A percentile compares a stretch with the other conserved stretches of the same genome.
These are phyloP conservation scores for Firmiana major DNA, from an alignment of 345 rosid genomes.

Conservation along the genomic window DNA sequence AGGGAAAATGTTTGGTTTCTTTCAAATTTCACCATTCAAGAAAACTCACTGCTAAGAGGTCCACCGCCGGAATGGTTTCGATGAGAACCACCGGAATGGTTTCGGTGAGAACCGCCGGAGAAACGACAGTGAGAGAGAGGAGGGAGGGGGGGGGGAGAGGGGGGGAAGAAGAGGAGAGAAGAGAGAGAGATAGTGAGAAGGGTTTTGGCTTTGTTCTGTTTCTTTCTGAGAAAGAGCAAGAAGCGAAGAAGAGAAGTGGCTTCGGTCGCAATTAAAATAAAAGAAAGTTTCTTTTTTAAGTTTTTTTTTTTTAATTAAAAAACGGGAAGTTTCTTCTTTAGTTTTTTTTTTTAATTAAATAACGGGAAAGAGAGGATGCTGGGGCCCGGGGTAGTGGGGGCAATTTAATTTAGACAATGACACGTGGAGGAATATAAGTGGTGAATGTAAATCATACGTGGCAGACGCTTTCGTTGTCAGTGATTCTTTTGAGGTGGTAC, in stretches of 20 bases:
- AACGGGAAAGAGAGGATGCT: constrained; percentile 21
- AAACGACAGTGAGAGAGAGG: not conserved
- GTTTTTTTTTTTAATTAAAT: not conserved
- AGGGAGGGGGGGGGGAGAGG: too few species aligned
- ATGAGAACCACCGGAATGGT: constrained; percentile 10
- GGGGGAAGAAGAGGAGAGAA: too few species aligned
- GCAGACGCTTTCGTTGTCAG: constrained; percentile 20
- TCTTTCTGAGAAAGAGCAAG: not conserved
- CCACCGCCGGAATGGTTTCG: constrained; percentile 11
- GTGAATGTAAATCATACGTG: constrained; percentile 19
- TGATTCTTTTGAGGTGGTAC: constrained; percentile 9
- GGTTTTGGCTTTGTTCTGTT: not conserved
- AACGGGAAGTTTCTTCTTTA: constrained; percentile 22
- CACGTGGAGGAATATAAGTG: constrained; percentile 20
- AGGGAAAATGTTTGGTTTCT: not conserved
- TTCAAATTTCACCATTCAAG: not conserved
- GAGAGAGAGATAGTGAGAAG: not conserved
- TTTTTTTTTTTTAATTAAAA: not conserved
- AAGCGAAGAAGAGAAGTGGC: not conserved
- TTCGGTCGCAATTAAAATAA: not conserved
- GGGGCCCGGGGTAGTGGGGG: constrained; percentile 15
- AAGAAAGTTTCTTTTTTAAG: not conserved
- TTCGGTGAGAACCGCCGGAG: constrained; percentile 12
- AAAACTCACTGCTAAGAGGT: not conserved
- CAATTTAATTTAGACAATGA: constrained; percentile 9